Percentiles rank a stretch among this genome's conserved stretches.
Conservation (phyloP, 805 yeast genomes). For the Lipomyces kockii region DNA sequence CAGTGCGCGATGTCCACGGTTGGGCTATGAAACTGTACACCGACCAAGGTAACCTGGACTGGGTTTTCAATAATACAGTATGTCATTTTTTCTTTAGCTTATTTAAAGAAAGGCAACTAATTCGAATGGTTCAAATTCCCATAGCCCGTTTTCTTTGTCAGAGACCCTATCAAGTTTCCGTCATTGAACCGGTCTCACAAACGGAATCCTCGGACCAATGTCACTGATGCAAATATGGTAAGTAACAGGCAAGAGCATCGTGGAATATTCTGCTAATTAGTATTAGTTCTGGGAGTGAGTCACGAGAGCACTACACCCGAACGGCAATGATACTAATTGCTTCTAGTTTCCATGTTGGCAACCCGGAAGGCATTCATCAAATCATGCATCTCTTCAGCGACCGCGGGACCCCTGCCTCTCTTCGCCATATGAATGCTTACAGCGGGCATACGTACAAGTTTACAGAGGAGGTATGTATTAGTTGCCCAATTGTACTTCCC, state of each 20-base stretch:
- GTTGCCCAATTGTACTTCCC: not conserved
- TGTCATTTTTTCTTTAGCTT: not conserved
- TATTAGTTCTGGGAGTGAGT: conserved; percentile 7
- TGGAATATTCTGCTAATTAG: not conserved
- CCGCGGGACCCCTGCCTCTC: conserved; percentile 79
- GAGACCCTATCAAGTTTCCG: conserved; percentile 87
- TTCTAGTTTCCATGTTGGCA: conserved; percentile 63
- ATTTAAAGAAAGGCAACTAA: not conserved
- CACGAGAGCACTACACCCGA: not conserved
- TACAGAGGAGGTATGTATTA: conserved; percentile 50
- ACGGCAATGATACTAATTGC: not conserved
- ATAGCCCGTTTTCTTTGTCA: conserved; percentile 73
- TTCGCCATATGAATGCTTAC: conserved; percentile 81
- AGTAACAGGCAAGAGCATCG: conserved; percentile 57
- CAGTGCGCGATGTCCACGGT: conserved; percentile 89
- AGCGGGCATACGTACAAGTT: conserved; percentile 86
- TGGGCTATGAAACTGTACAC: conserved; percentile 80
- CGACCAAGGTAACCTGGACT: conserved; percentile 82
- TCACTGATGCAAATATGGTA: conserved; percentile 79
- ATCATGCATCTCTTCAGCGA: conserved; percentile 74
- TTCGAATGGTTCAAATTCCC: not conserved
- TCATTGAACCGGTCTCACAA: conserved; percentile 88
- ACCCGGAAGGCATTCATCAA: conserved; percentile 77
- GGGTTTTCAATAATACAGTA: conserved; percentile 78
- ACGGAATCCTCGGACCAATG: conserved; percentile 78